Percentiles rank a stretch among this genome's conserved stretches.
Conservation (phyloP, 2,329 filamentous ascomycete species). For the Beauveria sp. region DNA sequence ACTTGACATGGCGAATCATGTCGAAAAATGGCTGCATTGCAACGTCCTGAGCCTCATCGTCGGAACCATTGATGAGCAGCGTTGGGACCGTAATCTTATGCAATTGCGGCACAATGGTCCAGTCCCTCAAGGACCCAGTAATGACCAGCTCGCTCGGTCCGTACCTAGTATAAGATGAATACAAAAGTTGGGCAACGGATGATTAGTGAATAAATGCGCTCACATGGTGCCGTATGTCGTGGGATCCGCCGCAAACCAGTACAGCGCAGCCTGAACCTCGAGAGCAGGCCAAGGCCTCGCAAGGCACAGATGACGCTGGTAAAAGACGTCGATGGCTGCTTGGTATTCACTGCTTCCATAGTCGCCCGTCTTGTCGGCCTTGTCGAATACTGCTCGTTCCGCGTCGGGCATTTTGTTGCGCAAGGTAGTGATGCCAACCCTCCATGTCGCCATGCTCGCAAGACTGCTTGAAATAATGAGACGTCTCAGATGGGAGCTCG, state of each 20-base stretch:
- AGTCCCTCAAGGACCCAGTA: conserved; percentile 20
- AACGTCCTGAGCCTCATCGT: conserved; percentile 28
- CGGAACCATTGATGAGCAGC: conserved; percentile 26
- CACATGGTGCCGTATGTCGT: conserved; percentile 21
- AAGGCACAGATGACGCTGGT: neutral
- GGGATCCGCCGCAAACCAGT: conserved; percentile 24
- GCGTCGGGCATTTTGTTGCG: conserved; percentile 11
- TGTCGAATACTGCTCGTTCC: too few species aligned
- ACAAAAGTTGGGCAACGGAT: neutral
- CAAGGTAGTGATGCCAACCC: conserved; percentile 15
- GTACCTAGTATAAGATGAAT: conserved; percentile 21
- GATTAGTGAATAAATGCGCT: neutral
- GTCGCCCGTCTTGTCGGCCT: too few species aligned
- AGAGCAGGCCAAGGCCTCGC: conserved; percentile 24
- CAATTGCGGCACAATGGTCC: conserved; percentile 20
- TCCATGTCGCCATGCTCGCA: conserved; percentile 15
- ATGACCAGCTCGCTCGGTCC: conserved; percentile 18
- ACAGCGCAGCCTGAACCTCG: conserved; percentile 22
- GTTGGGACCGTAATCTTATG: conserved; percentile 23
- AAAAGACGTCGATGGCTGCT: too few species aligned
- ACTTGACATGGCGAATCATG: conserved; percentile 26
- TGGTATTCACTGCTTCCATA: too few species aligned
- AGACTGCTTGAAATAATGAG: conserved; percentile 23
- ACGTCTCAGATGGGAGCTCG: conserved; percentile 17
- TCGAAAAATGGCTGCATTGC: conserved; percentile 28